Evolutionary conservation across 2,329 filamentous ascomycete genomes (phyloP).

Genomic region (Fusarium succisae): DNA sequence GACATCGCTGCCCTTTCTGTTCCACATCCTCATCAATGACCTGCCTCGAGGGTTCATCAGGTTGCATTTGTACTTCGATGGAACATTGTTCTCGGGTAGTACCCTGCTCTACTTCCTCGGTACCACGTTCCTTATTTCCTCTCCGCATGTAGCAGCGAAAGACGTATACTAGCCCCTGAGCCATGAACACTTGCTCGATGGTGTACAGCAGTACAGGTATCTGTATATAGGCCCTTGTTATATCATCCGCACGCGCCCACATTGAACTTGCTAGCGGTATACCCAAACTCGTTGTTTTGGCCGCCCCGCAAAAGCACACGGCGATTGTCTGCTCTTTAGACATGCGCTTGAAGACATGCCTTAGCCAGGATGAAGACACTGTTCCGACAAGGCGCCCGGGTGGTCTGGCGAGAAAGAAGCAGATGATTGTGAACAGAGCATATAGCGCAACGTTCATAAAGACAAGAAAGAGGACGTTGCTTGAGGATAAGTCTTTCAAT

Average conservation of each 20-base stretch:
- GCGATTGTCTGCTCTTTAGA: conserved; percentile 71
- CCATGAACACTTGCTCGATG: conserved; percentile 64
- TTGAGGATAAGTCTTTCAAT: conserved; percentile 64
- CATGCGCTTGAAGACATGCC: conserved; percentile 57
- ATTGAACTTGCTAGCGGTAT: conserved; percentile 75
- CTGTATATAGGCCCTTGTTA: conserved; percentile 67
- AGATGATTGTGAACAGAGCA: conserved; percentile 69
- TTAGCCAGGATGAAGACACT: conserved; percentile 42
- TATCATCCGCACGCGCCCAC: conserved; percentile 65
- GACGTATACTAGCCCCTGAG: conserved; percentile 56
- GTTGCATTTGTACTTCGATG: background rate
- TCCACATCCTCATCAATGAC: background rate
- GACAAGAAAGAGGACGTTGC: conserved; percentile 72
- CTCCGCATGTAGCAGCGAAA: conserved; percentile 57
- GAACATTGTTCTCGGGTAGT: background rate
- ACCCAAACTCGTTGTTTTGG: conserved; percentile 76
- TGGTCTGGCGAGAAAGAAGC: conserved; percentile 61
- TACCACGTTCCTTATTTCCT: conserved; percentile 36
- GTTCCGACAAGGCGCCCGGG: conserved; percentile 43
- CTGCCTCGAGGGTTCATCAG: background rate
- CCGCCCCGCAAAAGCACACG: conserved; percentile 77
- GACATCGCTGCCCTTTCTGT: background rate
- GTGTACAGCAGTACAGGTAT: conserved; percentile 71
- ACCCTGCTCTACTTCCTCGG: conserved; percentile 29
- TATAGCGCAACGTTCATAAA: conserved; percentile 74